Conservation (phyloP, 2,329 filamentous ascomycete species). For the Talaromyces sp. region DNA sequence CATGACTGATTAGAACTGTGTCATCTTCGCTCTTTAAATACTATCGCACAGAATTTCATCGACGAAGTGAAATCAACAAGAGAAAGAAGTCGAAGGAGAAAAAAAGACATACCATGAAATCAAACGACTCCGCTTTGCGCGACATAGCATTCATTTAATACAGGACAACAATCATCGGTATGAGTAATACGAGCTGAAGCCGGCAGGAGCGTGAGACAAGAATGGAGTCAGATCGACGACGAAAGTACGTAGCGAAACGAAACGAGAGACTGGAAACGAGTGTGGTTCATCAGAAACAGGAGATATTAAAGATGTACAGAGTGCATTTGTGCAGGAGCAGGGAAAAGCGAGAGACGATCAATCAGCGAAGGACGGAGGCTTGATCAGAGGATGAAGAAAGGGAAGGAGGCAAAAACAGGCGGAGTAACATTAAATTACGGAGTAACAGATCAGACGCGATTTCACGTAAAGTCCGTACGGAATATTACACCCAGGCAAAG, state of each 20-base stretch:
- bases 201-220: not conserved
- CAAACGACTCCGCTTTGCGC: constrained; percentile 10
- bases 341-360: not conserved
- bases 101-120: constrained; percentile 10
- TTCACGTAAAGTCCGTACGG: too few species aligned
- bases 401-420: not conserved
- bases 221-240: not conserved
- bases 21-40: not conserved
- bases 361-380: not conserved
- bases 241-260: not conserved
- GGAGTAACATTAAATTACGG: not conserved
- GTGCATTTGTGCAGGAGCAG: too few species aligned
- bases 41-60: not conserved
- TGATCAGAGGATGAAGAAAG: not conserved
- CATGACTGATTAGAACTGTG: not conserved
- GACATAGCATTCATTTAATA: constrained; percentile 4
- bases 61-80: not conserved
- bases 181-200: not conserved
- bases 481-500: too few species aligned
- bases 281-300: not conserved
- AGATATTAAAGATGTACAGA: not conserved
- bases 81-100: not conserved
- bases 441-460: too few species aligned
- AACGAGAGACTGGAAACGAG: constrained; percentile 4
- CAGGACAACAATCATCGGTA: too few species aligned